A percentile compares a stretch with the other conserved stretches of the same genome.
Evolutionary conservation across 2,329 filamentous ascomycete genomes (phyloP).

Genomic region (Leptographium procerum): DNA sequence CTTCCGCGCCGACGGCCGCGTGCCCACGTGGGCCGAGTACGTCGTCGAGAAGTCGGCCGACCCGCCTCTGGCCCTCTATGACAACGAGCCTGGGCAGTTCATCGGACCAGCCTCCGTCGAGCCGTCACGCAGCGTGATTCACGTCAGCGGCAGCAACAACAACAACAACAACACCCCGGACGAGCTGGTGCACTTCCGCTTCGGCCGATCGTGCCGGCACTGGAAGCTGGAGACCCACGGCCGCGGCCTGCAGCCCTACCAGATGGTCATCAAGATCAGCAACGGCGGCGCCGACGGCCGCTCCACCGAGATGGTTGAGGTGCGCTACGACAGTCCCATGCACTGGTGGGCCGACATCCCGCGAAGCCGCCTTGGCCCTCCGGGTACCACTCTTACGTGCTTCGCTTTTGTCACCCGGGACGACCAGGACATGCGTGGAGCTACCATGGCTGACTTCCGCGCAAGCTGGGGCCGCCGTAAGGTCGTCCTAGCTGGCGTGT

Average conservation of each 20-base stretch:
- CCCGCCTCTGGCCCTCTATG: conserved; percentile 35
- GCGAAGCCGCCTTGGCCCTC: conserved; percentile 50
- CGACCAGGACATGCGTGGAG: conserved; percentile 33
- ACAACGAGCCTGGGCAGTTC: conserved; percentile 35
- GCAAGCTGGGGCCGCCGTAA: conserved; percentile 30
- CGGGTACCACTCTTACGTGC: conserved; percentile 57
- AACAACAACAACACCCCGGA: conserved; percentile 25
- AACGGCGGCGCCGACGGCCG: conserved; percentile 33
- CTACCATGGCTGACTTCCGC: conserved; percentile 35
- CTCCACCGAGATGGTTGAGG: conserved; percentile 30
- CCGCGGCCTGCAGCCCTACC: conserved; percentile 53
- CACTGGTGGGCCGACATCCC: conserved; percentile 68
- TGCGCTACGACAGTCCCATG: conserved; percentile 61
- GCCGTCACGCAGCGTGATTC: conserved; percentile 29
- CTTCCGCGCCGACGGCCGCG: conserved; percentile 60
- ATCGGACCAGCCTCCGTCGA: conserved; percentile 47
- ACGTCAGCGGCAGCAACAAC: conserved; percentile 45
- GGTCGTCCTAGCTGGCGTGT: conserved; percentile 33
- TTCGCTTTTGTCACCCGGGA: conserved; percentile 43
- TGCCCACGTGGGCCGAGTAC: conserved; percentile 72
- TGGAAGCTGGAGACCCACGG: conserved; percentile 65
- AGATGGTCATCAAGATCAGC: conserved; percentile 57
- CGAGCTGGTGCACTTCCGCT: conserved; percentile 62
- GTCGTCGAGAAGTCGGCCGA: conserved; percentile 47
- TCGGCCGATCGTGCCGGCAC: conserved; percentile 68